These are phyloP conservation scores for Blastobotrys malaysiensis DNA, from an alignment of 1,139 yeast species.

Conservation along the genomic window DNA sequence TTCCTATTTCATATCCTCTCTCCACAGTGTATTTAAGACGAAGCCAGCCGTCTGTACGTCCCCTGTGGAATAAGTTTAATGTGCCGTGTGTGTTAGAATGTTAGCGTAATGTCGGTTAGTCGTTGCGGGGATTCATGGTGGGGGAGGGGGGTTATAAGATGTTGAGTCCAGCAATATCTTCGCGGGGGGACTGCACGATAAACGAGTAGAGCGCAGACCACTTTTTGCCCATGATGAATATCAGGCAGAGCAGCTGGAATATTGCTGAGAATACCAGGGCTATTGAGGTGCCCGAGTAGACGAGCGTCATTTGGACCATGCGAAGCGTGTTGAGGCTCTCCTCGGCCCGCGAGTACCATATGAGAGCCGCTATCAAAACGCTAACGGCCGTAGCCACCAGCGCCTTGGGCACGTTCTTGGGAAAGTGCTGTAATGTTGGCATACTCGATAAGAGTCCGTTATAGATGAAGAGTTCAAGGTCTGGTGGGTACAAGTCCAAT, in stretches of 20 bases:
- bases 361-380: not conserved
- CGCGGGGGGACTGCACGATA: constrained; percentile 1
- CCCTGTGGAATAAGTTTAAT: too few relatives aligned
- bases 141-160: not conserved
- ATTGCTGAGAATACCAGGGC: constrained; percentile 19
- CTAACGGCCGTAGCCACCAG: not conserved
- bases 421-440: not conserved
- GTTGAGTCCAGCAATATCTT: constrained; percentile 3
- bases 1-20: not conserved
- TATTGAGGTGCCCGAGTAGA: not conserved
- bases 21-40: not conserved
- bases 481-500: too few relatives aligned
- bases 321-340: not conserved
- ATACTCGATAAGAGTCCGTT: not conserved
- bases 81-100: too few relatives aligned
- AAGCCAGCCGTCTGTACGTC: not conserved
- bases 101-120: not conserved
- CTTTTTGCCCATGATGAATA: constrained; percentile 21
- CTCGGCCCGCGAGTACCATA: not conserved
- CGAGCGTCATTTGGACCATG: not conserved
- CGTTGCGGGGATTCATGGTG: not conserved
- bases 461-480: not conserved
- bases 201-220: constrained; percentile 14
- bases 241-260: constrained; percentile 19
- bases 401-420: not conserved